Evolutionary conservation across 2,329 filamentous ascomycete genomes (phyloP), one percentile per base, ranked within the genome.

Genomic region (Westerdykella ornata): DNA sequence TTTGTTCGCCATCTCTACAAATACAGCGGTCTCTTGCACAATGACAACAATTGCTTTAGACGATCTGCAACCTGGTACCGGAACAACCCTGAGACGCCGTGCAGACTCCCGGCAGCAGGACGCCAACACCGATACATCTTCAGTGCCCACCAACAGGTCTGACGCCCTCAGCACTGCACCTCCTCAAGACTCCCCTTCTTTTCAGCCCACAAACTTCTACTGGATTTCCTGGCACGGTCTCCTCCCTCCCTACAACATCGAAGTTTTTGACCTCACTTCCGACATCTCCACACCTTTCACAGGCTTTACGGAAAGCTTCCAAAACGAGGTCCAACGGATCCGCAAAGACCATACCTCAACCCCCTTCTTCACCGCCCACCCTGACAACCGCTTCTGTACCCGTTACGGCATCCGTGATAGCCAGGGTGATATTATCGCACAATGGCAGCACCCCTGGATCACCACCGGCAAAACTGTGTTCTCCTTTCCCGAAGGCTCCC

Each of bases 211-310:
- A 16, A 38, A 35, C 37, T 46, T 46, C 4, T 57, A 53, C 36
- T 57, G 51, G 53, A 43, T 59, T 16, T 34, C 51, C 14, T 52
- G 49, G 2, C 53, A 57, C 38, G 43, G 47, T 16, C 15, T 49
- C 22, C 44, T 56, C 37, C 4, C 22, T 3, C 43, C 52, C 13
- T 46, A 46, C 26, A 35, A 47, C 2, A 50, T 56, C 45, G 43
- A 44, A 3, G 42, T 55, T 14, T 45, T 56, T 30, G 45, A 59
- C 35, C 42, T 56, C 8, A 52, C 54, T 1, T 36, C 39, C 8
- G 43, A 48, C 39, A 45, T 53, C 20, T 13, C 39, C n/a, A 29
- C 44, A 4, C 49, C 49, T 18, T 54, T 51, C 41, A 44, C 49
- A 8, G 51, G 45, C 22, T 42, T 59, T 20, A 46, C 51, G 7